phyloP scores from a whole-genome alignment of 2,329 filamentous ascomycete species.

The Penicillium polonicum region DNA sequence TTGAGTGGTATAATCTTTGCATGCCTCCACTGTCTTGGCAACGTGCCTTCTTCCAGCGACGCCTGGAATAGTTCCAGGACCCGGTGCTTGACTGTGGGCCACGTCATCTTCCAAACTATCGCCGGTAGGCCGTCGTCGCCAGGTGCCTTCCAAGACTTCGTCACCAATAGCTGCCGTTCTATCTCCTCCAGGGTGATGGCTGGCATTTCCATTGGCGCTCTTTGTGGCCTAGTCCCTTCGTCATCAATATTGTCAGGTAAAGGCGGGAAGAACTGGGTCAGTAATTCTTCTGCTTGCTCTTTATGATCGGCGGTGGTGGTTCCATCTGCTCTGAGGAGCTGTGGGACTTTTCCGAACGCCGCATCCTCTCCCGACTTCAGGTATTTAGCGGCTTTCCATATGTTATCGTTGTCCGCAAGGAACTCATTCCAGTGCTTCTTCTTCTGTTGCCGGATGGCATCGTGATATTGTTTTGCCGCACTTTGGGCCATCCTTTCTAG shows the following conservation, averaged over 20 bases:
- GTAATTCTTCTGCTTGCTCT: background rate
- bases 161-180: constrained; percentile 10
- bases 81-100: constrained; percentile 23
- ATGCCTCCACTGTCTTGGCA: constrained; percentile 20
- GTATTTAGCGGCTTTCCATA: constrained; percentile 29
- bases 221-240: constrained; percentile 16
- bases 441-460: constrained; percentile 24
- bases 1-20: constrained; percentile 26
- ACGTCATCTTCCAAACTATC: constrained; percentile 25
- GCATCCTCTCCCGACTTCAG: constrained; percentile 20
- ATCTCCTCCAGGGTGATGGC: constrained; percentile 22
- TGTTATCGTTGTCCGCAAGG: constrained; percentile 26
- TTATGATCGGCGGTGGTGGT: constrained; percentile 13
- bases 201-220: constrained; percentile 12
- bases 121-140: constrained; percentile 18
- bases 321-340: constrained; percentile 18
- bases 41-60: constrained; percentile 17
- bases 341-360: constrained; percentile 16
- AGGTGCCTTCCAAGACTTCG: constrained; percentile 5
- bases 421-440: constrained; percentile 29
- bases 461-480: constrained; percentile 20
- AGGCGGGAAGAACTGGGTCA: constrained; percentile 18
- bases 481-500: constrained; percentile 26
- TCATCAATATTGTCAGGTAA: constrained; percentile 17
- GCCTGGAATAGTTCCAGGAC: constrained; percentile 22